A percentile compares a stretch with the other conserved stretches of the same genome.
These are phyloP conservation scores for Sclerospora graminicola DNA, from an alignment of 352 stramenopile genomes.

Conservation along the genomic window DNA sequence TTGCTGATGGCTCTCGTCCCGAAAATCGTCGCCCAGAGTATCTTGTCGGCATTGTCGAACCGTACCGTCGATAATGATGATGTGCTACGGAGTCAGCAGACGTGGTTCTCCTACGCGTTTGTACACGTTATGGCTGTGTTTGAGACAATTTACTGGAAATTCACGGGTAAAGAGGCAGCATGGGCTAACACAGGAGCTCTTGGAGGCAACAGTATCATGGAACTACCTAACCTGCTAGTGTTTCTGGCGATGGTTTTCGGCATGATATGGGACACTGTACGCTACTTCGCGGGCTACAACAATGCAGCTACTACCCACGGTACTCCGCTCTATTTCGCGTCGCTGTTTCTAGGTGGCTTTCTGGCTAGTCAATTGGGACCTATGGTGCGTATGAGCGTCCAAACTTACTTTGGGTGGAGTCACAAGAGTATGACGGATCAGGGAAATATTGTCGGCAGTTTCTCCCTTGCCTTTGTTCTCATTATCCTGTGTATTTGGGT, in stretches of 20 bases:
- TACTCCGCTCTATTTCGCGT: slow-evolving; percentile 62
- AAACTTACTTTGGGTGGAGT: slow-evolving; percentile 85
- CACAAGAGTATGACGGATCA: slow-evolving; percentile 79
- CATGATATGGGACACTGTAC: slow-evolving; percentile 56
- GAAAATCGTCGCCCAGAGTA: slow-evolving; percentile 65
- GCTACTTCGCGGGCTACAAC: slow-evolving; percentile 76
- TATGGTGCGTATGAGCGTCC: slow-evolving; percentile 80
- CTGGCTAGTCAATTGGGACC: slow-evolving; percentile 69
- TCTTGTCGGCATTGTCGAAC: slow-evolving; percentile 72
- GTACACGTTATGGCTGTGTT: slow-evolving; percentile 66
- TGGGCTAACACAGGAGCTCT: slow-evolving; percentile 77
- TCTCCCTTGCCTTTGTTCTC: slow-evolving; percentile 57
- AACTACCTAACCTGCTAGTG: slow-evolving; percentile 69
- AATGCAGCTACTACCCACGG: slow-evolving; percentile 57
- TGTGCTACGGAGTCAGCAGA: slow-evolving; percentile 70
- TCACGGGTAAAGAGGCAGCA: slow-evolving; percentile 65
- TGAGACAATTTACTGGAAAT: slow-evolving; percentile 75
- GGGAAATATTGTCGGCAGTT: slow-evolving; percentile 48
- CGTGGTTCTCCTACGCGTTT: slow-evolving; percentile 80
- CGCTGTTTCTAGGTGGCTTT: slow-evolving; percentile 72
- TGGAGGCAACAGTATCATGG: slow-evolving; percentile 41
- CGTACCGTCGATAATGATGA: slow-evolving; percentile 80
- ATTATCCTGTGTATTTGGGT: slow-evolving; percentile 66
- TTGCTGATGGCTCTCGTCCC: slow-evolving; percentile 72
- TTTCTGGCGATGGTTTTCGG: slow-evolving; percentile 63